Percentiles rank a stretch among this genome's conserved stretches.
Conservation (phyloP, 805 yeast species). For the Metschnikowia hibisci region DNA sequence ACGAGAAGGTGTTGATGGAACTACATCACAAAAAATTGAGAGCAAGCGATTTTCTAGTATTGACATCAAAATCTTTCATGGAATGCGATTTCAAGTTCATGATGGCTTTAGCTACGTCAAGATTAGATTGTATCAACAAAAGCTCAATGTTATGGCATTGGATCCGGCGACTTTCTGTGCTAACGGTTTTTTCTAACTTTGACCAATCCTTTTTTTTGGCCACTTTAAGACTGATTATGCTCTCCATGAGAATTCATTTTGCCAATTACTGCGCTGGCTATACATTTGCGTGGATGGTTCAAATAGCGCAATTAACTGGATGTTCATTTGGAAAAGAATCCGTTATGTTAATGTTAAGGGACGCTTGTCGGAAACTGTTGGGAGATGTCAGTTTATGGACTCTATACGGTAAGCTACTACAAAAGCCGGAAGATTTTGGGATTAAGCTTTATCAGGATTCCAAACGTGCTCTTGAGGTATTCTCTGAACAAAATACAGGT, state of each 20-base stretch:
- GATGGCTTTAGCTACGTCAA: conserved; percentile 30
- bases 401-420: conserved; percentile 8
- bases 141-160: conserved; percentile 37
- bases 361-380: conserved; percentile 11
- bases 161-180: conserved; percentile 18
- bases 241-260: conserved; percentile 32
- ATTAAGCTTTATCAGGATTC: neutral
- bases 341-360: conserved; percentile 4
- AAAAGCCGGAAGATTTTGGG: neutral
- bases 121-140: conserved; percentile 35
- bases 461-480: neutral
- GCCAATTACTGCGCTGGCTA: conserved; percentile 39
- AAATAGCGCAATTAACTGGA: conserved; percentile 4
- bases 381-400: conserved; percentile 21
- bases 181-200: conserved; percentile 10
- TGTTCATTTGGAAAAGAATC: conserved; percentile 12
- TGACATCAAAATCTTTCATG: conserved; percentile 7
- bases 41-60: no score
- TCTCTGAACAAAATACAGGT: neutral
- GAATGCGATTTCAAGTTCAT: conserved; percentile 16
- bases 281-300: conserved; percentile 29
- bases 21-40: neutral
- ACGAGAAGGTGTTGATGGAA: conserved; percentile 22
- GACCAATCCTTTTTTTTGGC: neutral
- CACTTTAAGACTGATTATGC: conserved; percentile 19